Base-by-base conservation (phyloP, 2,329 filamentous ascomycete species). In the Penicillium aurantiogriseum region DNA sequence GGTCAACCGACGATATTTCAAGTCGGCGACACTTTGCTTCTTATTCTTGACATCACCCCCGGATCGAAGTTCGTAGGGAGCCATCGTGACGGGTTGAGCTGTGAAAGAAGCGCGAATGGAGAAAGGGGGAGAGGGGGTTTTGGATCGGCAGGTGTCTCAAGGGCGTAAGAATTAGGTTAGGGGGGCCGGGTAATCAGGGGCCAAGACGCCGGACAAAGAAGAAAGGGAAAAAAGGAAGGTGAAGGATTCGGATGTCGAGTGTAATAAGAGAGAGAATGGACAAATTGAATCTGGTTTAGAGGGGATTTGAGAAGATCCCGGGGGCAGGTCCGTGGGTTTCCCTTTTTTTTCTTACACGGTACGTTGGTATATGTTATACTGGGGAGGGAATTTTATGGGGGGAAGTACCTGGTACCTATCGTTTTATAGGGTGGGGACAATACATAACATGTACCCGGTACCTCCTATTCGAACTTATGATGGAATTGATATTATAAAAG, bases 11-110 rank as follows among this genome's bases (percentile, higher is more conserved):
- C 94, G 88, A 71, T 97, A 86, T 84, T 99, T 99, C 65, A 99
- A 85, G 77, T 99, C 94, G 68, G 93, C 93, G 91, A 99, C 97
- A 75, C 91, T 96, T 81, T 97, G 94, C 83, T 97, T 97, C 82
- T 95, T 97, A 82, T 92, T 96, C 84, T 85, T 86, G 67, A 83
- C 78, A 72, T 86, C 85, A 67, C 85, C 84, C 65, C 84, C 85
- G 59, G 82, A 82, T 75, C 85, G 84, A 68, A 87, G 81, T 74
- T 88, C 85, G 77, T 88, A 88, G 58, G 85, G 74, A 69, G 84
- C 81, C 83, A 86, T 87, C 65, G 68, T 76, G 71, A 59, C 39
- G 39, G 44, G 35, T 39, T 56, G 56, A 51, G 27, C 44, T 60
- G 50, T 52, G 46, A 38, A 46, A 13, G 51, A 52, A 57, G 49